These are phyloP conservation scores for Tripidium arundinaceum DNA, from an alignment of 202 grass and related monocot species.

Conservation along the genomic window DNA sequence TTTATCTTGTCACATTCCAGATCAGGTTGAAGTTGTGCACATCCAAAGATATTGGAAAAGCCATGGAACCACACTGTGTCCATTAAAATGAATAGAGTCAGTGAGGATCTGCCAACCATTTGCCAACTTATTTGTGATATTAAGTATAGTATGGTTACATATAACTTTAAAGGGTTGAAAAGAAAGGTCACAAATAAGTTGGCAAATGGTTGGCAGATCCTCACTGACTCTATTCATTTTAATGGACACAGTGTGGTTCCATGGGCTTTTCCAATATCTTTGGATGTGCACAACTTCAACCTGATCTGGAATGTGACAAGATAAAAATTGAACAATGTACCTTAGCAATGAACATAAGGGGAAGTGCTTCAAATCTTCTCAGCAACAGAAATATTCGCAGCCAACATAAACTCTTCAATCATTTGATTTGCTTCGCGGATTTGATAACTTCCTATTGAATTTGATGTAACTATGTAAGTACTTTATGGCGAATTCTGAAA, in stretches of 20 bases:
- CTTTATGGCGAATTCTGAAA: conserved; percentile 10
- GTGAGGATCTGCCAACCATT: not conserved
- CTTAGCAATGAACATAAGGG: conserved; percentile 79
- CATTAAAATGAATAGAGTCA: not conserved
- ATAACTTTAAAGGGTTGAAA: not conserved
- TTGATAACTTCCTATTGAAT: conserved; percentile 93
- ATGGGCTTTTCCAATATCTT: conserved; percentile 1
- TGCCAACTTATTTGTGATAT: not conserved
- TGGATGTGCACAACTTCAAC: not conserved
- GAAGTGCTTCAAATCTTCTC: conserved; percentile 97
- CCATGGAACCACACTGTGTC: not conserved
- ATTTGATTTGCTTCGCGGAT: conserved; percentile 98
- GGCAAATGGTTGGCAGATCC: not conserved
- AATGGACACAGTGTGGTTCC: not conserved
- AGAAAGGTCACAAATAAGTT: not conserved
- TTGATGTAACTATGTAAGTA: conserved; percentile 22
- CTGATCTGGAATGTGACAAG: not conserved
- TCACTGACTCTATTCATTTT: not conserved
- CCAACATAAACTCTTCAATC: conserved; percentile 99
- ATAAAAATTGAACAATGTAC: conserved; percentile 38
- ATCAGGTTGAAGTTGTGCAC: not conserved
- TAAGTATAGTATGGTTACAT: not conserved
- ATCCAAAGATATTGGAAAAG: conserved; percentile 12
- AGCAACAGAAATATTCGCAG: conserved; percentile 91
- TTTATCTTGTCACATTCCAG: conserved; percentile 5